These are phyloP conservation scores for Nakazawaea holstii DNA, from an alignment of 805 yeast genomes.

Conservation along the genomic window DNA sequence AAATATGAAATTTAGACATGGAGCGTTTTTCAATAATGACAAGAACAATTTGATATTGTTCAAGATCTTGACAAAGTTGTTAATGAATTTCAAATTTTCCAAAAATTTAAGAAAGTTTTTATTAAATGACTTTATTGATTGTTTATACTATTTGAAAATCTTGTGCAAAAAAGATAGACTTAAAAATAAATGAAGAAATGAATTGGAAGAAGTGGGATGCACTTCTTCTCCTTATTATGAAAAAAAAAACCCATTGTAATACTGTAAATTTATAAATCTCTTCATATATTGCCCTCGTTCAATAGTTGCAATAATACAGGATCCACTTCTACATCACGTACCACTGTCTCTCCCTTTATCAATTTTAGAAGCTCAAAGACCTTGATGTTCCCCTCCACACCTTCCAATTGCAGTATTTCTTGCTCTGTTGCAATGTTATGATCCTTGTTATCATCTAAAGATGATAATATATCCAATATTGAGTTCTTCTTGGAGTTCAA, in stretches of 20 bases:
- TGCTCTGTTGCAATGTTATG: not conserved
- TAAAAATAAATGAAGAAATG: slow-evolving; percentile 11
- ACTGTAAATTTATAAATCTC: too few species aligned
- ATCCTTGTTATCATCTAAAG: not conserved
- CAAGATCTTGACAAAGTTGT: slow-evolving; percentile 41
- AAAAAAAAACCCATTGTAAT: too few species aligned
- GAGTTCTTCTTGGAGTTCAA: slow-evolving; percentile 3
- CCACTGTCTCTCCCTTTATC: not conserved
- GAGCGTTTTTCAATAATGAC: slow-evolving; percentile 5
- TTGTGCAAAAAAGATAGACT: slow-evolving; percentile 41
- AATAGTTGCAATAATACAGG: not conserved
- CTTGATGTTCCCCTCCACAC: not conserved
- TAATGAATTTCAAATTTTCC: slow-evolving; percentile 55
- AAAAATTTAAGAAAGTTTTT: slow-evolving; percentile 54
- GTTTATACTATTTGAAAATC: slow-evolving; percentile 45
- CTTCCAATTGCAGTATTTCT: not conserved
- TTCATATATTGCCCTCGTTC: not conserved
- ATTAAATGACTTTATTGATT: slow-evolving; percentile 58
- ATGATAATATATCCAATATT: slow-evolving; percentile 2
- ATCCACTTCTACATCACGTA: not conserved
- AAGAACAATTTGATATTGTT: slow-evolving; percentile 40
- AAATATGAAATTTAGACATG: slow-evolving; percentile 39
- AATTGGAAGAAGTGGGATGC: not conserved
- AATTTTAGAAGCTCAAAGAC: not conserved
- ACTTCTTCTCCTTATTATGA: too few species aligned